phyloP scores from a whole-genome alignment of 2,329 filamentous ascomycete species.

The Aspergillus pseudoviridinutans region DNA sequence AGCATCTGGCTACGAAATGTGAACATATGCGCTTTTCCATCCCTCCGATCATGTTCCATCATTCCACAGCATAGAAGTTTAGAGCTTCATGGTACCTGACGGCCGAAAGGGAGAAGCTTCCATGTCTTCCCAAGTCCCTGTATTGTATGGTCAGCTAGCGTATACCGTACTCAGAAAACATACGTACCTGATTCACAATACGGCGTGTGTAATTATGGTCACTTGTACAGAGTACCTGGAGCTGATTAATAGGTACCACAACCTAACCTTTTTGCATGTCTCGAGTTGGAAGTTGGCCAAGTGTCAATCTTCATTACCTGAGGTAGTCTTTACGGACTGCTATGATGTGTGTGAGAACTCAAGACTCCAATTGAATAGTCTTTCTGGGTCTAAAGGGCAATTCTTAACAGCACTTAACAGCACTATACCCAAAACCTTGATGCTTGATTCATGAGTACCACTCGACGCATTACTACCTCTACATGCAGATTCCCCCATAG shows the following conservation, averaged over 20 bases:
- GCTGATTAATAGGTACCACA: background rate
- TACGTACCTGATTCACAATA: background rate
- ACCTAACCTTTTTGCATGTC: background rate
- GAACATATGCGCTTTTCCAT: background rate
- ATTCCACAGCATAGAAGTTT: background rate
- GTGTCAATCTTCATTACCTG: conserved; percentile 8
- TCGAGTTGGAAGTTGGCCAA: conserved; percentile 15
- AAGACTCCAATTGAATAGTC: background rate
- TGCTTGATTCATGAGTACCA: background rate
- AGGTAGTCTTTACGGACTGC: background rate
- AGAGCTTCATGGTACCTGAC: background rate
- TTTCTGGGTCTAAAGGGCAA: background rate
- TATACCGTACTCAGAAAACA: background rate
- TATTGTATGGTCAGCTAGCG: background rate
- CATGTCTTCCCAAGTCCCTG: background rate
- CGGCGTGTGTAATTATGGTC: background rate
- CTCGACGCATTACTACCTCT: background rate
- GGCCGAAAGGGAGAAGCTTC: background rate
- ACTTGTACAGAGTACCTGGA: background rate
- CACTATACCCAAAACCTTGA: background rate
- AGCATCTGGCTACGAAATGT: background rate
- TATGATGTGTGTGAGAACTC: background rate
- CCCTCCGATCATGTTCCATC: background rate
- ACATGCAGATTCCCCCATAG: background rate
- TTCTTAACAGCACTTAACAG: conserved; percentile 1